These are phyloP conservation scores for Collybia sp. DNA, from an alignment of 768 basidiomycete genomes.

Conservation along the genomic window DNA sequence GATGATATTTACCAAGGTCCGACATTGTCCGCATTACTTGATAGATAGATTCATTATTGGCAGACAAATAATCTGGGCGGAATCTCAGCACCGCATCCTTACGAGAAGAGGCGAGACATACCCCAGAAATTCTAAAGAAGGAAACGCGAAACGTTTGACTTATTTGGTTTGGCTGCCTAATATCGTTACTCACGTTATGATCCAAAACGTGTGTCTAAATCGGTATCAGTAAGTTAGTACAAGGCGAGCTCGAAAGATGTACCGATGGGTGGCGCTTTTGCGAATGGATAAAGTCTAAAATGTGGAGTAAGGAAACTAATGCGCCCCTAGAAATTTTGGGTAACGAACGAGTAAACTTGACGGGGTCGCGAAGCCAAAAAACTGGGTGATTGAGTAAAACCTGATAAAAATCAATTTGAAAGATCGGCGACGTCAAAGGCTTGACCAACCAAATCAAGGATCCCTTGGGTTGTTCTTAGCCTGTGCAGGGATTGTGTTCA, in stretches of 20 bases:
- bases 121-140: slow-evolving; percentile 10
- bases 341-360: slow-evolving; percentile 41
- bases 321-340: background rate
- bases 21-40: slow-evolving; percentile 45
- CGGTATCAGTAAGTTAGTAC: background rate
- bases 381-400: slow-evolving; percentile 39
- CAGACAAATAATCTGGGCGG: slow-evolving; percentile 39
- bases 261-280: slow-evolving; percentile 48
- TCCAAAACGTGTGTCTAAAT: background rate
- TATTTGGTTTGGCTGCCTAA: background rate
- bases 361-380: slow-evolving; percentile 41
- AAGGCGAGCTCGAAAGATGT: slow-evolving; percentile 29
- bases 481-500: slow-evolving; percentile 9
- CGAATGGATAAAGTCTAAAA: slow-evolving; percentile 32
- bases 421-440: background rate
- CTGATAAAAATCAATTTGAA: slow-evolving; percentile 2
- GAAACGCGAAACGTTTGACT: no score
- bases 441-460: slow-evolving; percentile 8
- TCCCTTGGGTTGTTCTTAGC: slow-evolving; percentile 31
- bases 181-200: slow-evolving; percentile 1
- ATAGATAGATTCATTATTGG: slow-evolving; percentile 42
- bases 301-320: background rate
- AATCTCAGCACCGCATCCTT: background rate
- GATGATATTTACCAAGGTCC: slow-evolving; percentile 38
- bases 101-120: background rate